phyloP scores from a whole-genome alignment of 495 filamentous ascomycete genomes.

The Xylaria scruposa region DNA sequence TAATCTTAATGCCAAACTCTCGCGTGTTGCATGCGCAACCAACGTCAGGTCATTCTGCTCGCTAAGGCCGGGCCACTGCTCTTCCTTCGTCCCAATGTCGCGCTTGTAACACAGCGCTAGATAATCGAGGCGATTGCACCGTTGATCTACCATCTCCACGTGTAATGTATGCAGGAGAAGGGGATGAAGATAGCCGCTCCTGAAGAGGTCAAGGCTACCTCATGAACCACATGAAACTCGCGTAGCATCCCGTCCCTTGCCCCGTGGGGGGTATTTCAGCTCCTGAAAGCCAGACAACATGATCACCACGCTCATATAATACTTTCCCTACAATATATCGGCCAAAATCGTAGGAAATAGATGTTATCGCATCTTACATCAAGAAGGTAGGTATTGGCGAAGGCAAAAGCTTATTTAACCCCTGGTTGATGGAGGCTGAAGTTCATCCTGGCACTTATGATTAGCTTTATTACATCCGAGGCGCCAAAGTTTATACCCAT shows the following conservation, averaged over 20 bases:
- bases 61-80: conserved; percentile 10
- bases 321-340: not conserved
- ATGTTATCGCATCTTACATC: not conserved
- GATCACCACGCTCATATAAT: not conserved
- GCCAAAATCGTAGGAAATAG: not conserved
- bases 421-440: not conserved
- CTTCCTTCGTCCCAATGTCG: not conserved
- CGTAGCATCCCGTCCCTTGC: conserved; percentile 1
- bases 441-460: not conserved
- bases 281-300: not conserved
- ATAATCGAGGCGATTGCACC: conserved; percentile 5
- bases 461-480: not conserved
- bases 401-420: not conserved
- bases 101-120: conserved; percentile 21
- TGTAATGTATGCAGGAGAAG: not conserved
- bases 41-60: conserved; percentile 18
- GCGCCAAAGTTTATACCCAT: not conserved
- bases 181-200: not conserved
- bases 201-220: not conserved
- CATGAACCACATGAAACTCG: conserved; percentile 19
- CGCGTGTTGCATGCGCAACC: conserved; percentile 10
- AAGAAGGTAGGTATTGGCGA: not conserved
- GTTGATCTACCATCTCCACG: conserved; percentile 8
- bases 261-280: conserved; percentile 6
- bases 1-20: conserved; percentile 7